Conservation (phyloP, 257 asterid species). For the Lantana camara region DNA sequence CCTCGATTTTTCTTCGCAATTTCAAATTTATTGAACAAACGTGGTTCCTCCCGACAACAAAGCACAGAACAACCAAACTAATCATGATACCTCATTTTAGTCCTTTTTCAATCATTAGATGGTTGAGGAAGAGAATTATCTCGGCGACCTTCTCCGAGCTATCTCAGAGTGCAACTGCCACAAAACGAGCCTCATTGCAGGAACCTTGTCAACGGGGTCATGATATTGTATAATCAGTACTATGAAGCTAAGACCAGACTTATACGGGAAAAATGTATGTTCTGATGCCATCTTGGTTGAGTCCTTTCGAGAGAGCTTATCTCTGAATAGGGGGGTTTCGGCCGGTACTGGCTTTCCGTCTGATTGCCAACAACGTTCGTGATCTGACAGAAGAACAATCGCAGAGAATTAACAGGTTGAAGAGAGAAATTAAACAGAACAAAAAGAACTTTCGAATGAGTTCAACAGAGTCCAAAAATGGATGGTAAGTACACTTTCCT, state of each 20-base stretch:
- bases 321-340: conserved; percentile 44
- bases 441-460: conserved; percentile 9
- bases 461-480: conserved; percentile 29
- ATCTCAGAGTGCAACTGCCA: neutral
- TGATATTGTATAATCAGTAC: conserved; percentile 33
- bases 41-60: no score
- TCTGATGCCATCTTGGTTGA: conserved; percentile 37
- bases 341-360: conserved; percentile 29
- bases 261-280: conserved; percentile 35
- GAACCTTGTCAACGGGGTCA: conserved; percentile 25
- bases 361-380: conserved; percentile 26
- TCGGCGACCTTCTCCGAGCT: conserved; percentile 1
- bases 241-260: no score
- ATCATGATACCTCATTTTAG: conserved; percentile 14
- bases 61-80: neutral
- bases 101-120: conserved; percentile 34
- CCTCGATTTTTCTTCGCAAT: no score
- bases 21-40: no score
- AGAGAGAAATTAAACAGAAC: conserved; percentile 29
- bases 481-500: no score
- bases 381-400: conserved; percentile 38
- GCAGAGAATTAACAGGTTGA: conserved; percentile 24
- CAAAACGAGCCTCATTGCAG: conserved; percentile 24
- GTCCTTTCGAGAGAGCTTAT: conserved; percentile 31
- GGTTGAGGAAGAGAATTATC: conserved; percentile 23